A percentile compares a stretch with the other conserved stretches of the same genome.
Evolutionary conservation across 2,329 filamentous ascomycete genomes (phyloP).

Genomic region (Fusarium tuaranense): DNA sequence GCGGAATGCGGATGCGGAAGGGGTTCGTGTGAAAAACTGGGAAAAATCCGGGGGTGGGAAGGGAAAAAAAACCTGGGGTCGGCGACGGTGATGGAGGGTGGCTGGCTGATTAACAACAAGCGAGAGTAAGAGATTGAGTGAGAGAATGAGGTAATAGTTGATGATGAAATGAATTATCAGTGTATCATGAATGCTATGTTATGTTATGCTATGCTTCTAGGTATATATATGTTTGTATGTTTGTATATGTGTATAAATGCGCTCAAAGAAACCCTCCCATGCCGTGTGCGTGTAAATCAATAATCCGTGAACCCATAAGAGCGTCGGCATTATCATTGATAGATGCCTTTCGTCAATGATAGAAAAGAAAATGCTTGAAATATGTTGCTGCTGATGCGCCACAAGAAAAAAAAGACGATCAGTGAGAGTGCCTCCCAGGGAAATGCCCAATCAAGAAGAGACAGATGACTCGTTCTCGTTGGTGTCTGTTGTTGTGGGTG

Average conservation of each 20-base stretch:
- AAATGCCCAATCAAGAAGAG: background rate
- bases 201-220: slow-evolving; percentile 25
- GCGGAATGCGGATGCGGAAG: too few species aligned
- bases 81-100: slow-evolving; percentile 4
- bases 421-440: background rate
- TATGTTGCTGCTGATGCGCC: background rate
- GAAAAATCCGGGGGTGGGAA: slow-evolving; percentile 37
- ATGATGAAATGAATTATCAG: background rate
- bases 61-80: slow-evolving; percentile 14
- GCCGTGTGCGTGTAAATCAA: background rate
- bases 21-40: background rate
- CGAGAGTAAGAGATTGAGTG: background rate
- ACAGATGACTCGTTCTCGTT: background rate
- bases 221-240: slow-evolving; percentile 2
- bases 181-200: slow-evolving; percentile 11
- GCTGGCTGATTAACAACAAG: slow-evolving; percentile 9
- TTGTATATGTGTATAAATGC: slow-evolving; percentile 3
- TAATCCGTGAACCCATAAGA: slow-evolving; percentile 33
- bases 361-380: slow-evolving; percentile 10
- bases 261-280: slow-evolving; percentile 10
- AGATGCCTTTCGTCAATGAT: slow-evolving; percentile 19
- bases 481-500: slow-evolving; percentile 4
- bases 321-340: slow-evolving; percentile 15
- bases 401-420: background rate
- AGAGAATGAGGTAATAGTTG: background rate